Conservation (phyloP, 2,329 filamentous ascomycete genomes). For the Orbilia javanica region DNA sequence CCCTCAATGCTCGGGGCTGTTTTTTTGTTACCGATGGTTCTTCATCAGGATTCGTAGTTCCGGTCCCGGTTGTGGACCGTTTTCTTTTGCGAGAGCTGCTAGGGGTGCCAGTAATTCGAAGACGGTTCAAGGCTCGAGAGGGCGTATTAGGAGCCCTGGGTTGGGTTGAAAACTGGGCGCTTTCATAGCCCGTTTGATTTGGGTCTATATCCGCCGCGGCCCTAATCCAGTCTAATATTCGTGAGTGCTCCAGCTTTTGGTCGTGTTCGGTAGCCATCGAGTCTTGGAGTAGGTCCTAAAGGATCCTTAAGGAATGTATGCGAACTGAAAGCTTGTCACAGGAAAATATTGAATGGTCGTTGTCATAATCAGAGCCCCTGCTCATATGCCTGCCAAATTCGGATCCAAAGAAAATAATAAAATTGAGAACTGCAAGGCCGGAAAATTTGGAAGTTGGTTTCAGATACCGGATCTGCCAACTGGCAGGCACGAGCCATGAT, state of each 20-base stretch:
- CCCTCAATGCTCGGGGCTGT: background rate
- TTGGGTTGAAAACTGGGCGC: background rate
- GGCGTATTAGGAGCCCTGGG: background rate
- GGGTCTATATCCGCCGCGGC: background rate
- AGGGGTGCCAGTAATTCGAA: background rate
- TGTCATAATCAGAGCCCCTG: background rate
- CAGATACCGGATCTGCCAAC: background rate
- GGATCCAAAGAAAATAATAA: background rate
- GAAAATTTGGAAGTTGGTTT: background rate
- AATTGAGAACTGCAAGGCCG: background rate
- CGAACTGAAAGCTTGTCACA: background rate
- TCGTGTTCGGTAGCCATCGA: background rate
- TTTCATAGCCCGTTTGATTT: background rate
- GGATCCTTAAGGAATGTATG: background rate
- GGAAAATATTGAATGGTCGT: background rate
- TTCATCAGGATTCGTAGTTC: background rate
- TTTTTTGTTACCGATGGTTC: background rate
- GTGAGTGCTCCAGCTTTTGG: background rate
- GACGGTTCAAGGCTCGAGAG: background rate
- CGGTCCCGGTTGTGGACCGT: background rate
- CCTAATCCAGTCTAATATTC: background rate
- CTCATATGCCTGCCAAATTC: background rate
- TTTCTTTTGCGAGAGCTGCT: background rate
- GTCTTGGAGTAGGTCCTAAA: background rate
- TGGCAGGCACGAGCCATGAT: background rate